Evolutionary conservation across 495 filamentous ascomycete species (phyloP).

Genomic region (Rhizodiscina lignyota): DNA sequence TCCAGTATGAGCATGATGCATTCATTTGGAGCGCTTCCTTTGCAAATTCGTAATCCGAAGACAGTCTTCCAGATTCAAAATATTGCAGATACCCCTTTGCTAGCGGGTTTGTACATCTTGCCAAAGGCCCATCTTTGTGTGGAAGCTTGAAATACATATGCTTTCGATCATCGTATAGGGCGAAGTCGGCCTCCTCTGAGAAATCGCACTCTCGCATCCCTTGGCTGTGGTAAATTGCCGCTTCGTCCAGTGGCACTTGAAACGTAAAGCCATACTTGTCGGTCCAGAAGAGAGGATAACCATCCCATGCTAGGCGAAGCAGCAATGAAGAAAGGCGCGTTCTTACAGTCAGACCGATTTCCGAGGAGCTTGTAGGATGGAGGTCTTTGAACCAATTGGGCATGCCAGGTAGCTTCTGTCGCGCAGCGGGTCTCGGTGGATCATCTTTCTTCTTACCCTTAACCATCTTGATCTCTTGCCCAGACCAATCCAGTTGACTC

Average conservation of each 20-base stretch:
- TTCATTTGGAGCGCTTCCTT: constrained; percentile 97
- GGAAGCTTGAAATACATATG: constrained; percentile 82
- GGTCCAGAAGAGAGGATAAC: constrained; percentile 79
- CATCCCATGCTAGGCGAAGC: constrained; percentile 75
- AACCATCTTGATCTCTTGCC: constrained; percentile 76
- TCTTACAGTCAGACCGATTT: constrained; percentile 67
- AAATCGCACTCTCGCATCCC: constrained; percentile 61
- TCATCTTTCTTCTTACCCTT: constrained; percentile 80
- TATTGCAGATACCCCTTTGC: constrained; percentile 81
- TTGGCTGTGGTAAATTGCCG: constrained; percentile 31
- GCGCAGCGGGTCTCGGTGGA: constrained; percentile 54
- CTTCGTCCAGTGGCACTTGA: constrained; percentile 47
- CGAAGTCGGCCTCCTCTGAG: constrained; percentile 44
- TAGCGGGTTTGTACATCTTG: constrained; percentile 69
- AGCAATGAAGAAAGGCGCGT: constrained; percentile 78
- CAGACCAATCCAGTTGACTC: constrained; percentile 85
- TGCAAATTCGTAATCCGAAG: constrained; percentile 74
- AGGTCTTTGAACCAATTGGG: constrained; percentile 93
- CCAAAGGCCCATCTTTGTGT: constrained; percentile 82
- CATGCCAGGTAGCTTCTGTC: constrained; percentile 89
- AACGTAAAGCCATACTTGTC: constrained; percentile 89
- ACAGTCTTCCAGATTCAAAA: constrained; percentile 76
- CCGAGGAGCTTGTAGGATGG: constrained; percentile 42
- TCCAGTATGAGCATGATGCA: constrained; percentile 96
- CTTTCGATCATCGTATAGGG: constrained; percentile 45